These are phyloP conservation scores for Umbelopsis vinacea DNA, from an alignment of 192 early-diverging fungal genomes.

Conservation along the genomic window DNA sequence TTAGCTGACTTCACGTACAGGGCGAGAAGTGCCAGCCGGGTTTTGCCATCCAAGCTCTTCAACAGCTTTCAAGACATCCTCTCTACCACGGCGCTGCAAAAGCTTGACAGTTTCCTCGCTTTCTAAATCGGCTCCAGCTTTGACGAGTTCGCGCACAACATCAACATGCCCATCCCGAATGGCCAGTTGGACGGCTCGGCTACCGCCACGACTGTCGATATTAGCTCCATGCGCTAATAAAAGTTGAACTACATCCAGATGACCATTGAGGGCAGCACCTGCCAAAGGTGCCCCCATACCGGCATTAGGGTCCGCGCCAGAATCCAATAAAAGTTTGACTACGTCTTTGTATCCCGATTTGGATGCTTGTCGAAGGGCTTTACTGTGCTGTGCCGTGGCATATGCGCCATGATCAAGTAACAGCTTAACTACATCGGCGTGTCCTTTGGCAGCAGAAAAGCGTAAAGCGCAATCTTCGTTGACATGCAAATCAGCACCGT, in stretches of 20 bases:
- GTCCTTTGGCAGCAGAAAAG: constrained; percentile 44
- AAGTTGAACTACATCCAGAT: constrained; percentile 1
- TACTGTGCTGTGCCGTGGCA: constrained; percentile 46
- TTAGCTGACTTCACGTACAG: constrained; percentile 13
- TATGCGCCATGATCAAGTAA: constrained; percentile 59
- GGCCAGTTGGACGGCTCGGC: constrained; percentile 36
- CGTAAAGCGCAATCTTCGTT: constrained; percentile 16
- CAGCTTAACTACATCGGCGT: constrained; percentile 56
- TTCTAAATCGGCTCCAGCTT: constrained; percentile 39
- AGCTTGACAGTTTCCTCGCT: constrained; percentile 30
- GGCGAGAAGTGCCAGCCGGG: background rate
- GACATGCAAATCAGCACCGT: constrained; percentile 12
- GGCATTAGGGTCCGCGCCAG: constrained; percentile 33
- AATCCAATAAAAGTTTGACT: background rate
- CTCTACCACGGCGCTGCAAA: constrained; percentile 3
- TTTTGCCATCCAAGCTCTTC: constrained; percentile 1
- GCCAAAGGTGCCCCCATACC: constrained; percentile 32
- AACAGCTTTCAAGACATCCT: constrained; percentile 7
- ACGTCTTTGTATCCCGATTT: constrained; percentile 17
- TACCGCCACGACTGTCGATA: background rate
- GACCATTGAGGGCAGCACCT: constrained; percentile 5
- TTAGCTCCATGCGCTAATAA: constrained; percentile 20
- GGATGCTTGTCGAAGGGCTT: constrained; percentile 23
- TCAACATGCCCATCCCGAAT: constrained; percentile 43
- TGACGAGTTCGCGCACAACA: constrained; percentile 42